Evolutionary conservation across 345 rosid genomes (phyloP).

Genomic region (Pugionium dolabratum): DNA sequence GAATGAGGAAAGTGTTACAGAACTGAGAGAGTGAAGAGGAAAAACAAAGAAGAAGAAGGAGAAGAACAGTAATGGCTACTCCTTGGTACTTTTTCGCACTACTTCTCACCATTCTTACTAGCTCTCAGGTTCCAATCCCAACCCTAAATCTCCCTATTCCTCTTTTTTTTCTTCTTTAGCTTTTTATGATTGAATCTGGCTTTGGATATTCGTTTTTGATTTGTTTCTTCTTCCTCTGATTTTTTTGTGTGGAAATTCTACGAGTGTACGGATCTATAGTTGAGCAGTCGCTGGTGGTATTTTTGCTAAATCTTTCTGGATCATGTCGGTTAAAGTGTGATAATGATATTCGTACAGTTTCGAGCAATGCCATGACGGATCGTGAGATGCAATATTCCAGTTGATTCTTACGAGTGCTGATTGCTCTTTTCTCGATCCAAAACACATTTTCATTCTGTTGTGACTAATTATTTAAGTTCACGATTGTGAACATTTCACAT

Average conservation of each 20-base stretch:
- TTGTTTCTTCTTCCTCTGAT: neutral
- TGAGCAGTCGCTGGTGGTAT: neutral
- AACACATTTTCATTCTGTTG: neutral
- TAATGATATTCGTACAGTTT: neutral
- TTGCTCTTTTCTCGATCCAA: neutral
- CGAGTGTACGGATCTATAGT: neutral
- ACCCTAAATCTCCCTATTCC: constrained; percentile 8
- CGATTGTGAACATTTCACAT: too few species aligned
- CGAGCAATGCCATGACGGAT: constrained; percentile 11
- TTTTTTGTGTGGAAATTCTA: neutral
- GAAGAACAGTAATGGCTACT: constrained; percentile 36
- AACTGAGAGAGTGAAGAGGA: constrained; percentile 12
- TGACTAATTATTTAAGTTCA: neutral
- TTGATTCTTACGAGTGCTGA: neutral
- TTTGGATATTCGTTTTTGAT: neutral
- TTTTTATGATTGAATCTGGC: neutral
- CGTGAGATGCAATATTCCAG: neutral
- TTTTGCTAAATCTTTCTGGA: too few species aligned
- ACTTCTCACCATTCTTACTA: constrained; percentile 63
- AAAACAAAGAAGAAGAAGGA: neutral
- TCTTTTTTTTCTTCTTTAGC: neutral
- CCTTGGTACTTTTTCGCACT: constrained; percentile 54
- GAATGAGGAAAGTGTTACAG: too few species aligned
- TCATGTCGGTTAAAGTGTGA: constrained; percentile 15
- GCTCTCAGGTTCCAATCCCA: constrained; percentile 54